These are phyloP conservation scores for Mycena capillaripes DNA, from an alignment of 768 basidiomycete species.

Conservation along the genomic window DNA sequence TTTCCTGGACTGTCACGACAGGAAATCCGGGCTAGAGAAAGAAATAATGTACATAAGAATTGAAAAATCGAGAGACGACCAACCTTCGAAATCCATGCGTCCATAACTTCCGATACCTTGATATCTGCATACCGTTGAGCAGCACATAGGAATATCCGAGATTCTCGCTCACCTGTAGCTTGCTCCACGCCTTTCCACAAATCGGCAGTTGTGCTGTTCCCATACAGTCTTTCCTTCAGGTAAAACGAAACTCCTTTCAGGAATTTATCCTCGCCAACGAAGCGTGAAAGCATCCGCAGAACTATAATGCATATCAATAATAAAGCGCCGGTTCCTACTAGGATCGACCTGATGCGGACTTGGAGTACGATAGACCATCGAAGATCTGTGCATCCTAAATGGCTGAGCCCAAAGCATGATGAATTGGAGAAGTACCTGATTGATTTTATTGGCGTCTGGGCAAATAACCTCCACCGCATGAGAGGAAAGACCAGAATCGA, in stretches of 20 bases:
- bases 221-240: slow-evolving; percentile 77
- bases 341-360: slow-evolving; percentile 67
- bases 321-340: no score
- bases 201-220: slow-evolving; percentile 74
- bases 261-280: slow-evolving; percentile 79
- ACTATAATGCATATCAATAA: slow-evolving; percentile 50
- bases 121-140: slow-evolving; percentile 47
- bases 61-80: no score
- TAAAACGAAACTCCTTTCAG: slow-evolving; percentile 78
- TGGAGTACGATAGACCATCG: slow-evolving; percentile 75
- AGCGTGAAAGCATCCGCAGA: slow-evolving; percentile 76
- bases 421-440: slow-evolving; percentile 51
- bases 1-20: slow-evolving; percentile 76
- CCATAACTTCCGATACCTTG: slow-evolving; percentile 75
- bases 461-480: slow-evolving; percentile 82
- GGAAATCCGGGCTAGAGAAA: slow-evolving; percentile 74
- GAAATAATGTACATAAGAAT: no score
- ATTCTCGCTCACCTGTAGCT: slow-evolving; percentile 56
- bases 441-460: slow-evolving; percentile 72
- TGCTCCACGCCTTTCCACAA: slow-evolving; percentile 78
- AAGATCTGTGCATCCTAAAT: slow-evolving; percentile 63
- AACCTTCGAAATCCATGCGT: slow-evolving; percentile 78
- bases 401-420: background rate
- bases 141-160: background rate
- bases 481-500: slow-evolving; percentile 75